Conservation (phyloP, 352 stramenopile genomes). For the Hyaloperonospora arabidopsidis region DNA sequence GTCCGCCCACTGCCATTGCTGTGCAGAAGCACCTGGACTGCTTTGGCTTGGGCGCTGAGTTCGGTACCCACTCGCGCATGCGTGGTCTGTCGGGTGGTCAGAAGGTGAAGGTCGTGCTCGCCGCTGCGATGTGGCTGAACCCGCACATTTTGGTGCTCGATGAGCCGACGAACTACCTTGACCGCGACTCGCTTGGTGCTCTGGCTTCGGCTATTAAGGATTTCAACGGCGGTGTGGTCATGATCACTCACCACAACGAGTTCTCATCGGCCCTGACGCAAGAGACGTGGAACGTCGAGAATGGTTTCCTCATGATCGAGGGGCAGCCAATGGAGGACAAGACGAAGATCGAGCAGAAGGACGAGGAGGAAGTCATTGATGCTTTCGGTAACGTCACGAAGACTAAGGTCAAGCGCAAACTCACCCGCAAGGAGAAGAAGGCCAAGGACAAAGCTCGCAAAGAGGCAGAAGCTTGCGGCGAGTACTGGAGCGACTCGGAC, state of each 20-base stretch:
- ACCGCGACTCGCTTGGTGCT: constrained; percentile 94
- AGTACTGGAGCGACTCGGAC: constrained; percentile 80
- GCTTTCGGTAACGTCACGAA: constrained; percentile 82
- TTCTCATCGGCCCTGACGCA: constrained; percentile 92
- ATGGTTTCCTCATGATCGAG: constrained; percentile 79
- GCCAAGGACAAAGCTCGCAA: constrained; percentile 84
- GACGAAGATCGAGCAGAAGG: constrained; percentile 89
- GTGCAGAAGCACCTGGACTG: constrained; percentile 96
- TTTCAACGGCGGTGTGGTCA: constrained; percentile 96
- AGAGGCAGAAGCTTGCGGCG: constrained; percentile 74
- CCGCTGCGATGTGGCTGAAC: constrained; percentile 94
- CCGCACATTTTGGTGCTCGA: constrained; percentile 92
- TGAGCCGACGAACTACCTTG: constrained; percentile 94
- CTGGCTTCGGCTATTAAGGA: constrained; percentile 93
- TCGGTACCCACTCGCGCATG: constrained; percentile 97
- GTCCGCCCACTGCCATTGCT: constrained; percentile 90
- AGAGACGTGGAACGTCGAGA: constrained; percentile 92
- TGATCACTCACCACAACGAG: constrained; percentile 97
- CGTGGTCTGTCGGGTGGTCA: constrained; percentile 95
- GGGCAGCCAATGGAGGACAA: constrained; percentile 82
- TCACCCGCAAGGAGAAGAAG: constrained; percentile 86
- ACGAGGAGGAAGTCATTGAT: constrained; percentile 72
- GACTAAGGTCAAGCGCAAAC: constrained; percentile 87
- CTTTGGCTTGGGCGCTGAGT: constrained; percentile 94
- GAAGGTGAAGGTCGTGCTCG: constrained; percentile 98